Percentiles rank a stretch among this genome's conserved stretches.
These are phyloP conservation scores for Botryotinia narcissicola DNA, from an alignment of 2,329 filamentous ascomycete genomes.

Conservation along the genomic window DNA sequence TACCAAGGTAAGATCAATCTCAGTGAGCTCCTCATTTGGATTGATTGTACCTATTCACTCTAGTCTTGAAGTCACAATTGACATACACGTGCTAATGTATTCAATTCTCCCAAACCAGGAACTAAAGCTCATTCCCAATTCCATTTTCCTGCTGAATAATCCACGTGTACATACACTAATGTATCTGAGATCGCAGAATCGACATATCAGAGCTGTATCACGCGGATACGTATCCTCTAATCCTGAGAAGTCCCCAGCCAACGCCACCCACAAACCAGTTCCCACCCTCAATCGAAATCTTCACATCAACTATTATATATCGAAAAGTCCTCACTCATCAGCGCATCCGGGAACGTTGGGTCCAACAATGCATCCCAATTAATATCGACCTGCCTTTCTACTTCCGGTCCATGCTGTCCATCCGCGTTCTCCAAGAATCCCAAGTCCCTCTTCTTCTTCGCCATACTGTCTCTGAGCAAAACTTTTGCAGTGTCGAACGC, in stretches of 20 bases:
- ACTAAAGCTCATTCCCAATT: background rate
- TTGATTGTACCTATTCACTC: background rate
- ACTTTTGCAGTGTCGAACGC: slow-evolving; percentile 27
- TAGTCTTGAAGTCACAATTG: background rate
- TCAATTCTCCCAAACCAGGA: background rate
- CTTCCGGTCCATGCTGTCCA: slow-evolving; percentile 12
- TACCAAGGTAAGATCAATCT: background rate
- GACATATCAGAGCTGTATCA: background rate
- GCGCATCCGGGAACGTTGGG: slow-evolving; percentile 19
- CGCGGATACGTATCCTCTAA: background rate
- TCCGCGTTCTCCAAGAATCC: slow-evolving; percentile 24
- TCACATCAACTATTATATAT: slow-evolving; percentile 1
- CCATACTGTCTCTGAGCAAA: slow-evolving; percentile 28
- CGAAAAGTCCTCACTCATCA: slow-evolving; percentile 19
- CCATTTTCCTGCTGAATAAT: background rate
- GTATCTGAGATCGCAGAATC: background rate
- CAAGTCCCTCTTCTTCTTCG: slow-evolving; percentile 27
- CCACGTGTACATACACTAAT: background rate
- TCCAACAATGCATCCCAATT: slow-evolving; percentile 32
- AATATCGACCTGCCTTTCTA: slow-evolving; percentile 21
- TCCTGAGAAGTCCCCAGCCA: background rate
- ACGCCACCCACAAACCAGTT: background rate
- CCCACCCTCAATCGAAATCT: background rate
- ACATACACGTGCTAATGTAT: background rate
- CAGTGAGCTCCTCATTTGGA: background rate